phyloP scores from a whole-genome alignment of 2,329 filamentous ascomycete genomes.

The Davidsoniella australis region DNA sequence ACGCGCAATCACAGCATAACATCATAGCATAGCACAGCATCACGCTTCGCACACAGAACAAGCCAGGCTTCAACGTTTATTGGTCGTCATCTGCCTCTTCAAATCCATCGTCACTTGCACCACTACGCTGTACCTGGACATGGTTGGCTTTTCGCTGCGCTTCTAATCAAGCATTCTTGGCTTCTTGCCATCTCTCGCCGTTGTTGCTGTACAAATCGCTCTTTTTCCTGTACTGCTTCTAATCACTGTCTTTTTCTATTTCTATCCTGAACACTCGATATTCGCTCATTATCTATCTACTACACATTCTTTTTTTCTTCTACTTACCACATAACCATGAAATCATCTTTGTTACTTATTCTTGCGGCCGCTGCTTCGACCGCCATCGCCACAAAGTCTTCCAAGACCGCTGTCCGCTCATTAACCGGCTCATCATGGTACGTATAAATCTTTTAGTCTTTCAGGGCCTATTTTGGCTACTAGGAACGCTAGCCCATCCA shows the following conservation, averaged over 20 bases:
- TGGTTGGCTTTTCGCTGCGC: background rate
- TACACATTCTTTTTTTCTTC: background rate
- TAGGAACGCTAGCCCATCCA: background rate
- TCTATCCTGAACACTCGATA: background rate
- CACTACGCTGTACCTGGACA: background rate
- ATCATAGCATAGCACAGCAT: too few species aligned
- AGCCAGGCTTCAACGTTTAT: background rate
- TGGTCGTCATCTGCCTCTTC: background rate
- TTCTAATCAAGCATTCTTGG: slow-evolving; percentile 4
- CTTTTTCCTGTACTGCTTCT: background rate
- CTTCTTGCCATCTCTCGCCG: slow-evolving; percentile 1
- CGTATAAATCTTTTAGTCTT: background rate
- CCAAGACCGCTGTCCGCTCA: slow-evolving; percentile 3
- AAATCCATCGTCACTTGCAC: background rate
- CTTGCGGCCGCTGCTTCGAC: slow-evolving; percentile 1
- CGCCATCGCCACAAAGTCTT: background rate
- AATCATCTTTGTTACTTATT: background rate
- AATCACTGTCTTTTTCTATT: too few species aligned
- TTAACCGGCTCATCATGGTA: slow-evolving; percentile 11
- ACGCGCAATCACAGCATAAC: too few species aligned
- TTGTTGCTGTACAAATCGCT: background rate
- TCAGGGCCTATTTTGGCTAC: too few species aligned
- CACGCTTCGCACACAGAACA: too few species aligned
- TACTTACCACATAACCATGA: slow-evolving; percentile 4
- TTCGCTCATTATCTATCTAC: background rate